Evolutionary conservation across 2,329 filamentous ascomycete genomes (phyloP).

Genomic region (Aspergillus sp.): DNA sequence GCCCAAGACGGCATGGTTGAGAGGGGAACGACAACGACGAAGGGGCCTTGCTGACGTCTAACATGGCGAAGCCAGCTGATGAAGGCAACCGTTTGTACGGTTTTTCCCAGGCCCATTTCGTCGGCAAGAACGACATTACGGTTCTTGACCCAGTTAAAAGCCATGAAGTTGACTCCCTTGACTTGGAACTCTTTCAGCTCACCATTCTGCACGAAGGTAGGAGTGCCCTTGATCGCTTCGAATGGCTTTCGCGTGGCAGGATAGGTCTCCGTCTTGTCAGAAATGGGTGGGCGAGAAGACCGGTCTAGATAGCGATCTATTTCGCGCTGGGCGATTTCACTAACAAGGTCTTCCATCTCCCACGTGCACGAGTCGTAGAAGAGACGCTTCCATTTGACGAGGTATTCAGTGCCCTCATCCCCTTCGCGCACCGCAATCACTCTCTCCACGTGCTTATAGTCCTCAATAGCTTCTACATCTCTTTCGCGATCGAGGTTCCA

Average conservation of each 20-base stretch:
- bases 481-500: conserved; percentile 94
- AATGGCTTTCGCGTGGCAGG: conserved; percentile 69
- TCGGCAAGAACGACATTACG: conserved; percentile 97
- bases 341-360: conserved; percentile 76
- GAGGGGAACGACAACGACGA: conserved; percentile 93
- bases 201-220: conserved; percentile 78
- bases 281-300: conserved; percentile 73
- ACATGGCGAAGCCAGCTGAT: conserved; percentile 95
- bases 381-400: conserved; percentile 94
- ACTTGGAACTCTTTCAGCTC: conserved; percentile 91
- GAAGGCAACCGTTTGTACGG: conserved; percentile 94
- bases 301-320: conserved; percentile 91
- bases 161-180: conserved; percentile 89
- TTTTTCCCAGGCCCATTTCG: conserved; percentile 98
- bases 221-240: conserved; percentile 74
- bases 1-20: conserved; percentile 98
- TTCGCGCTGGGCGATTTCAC: conserved; percentile 75
- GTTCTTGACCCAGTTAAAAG: conserved; percentile 89
- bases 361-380: conserved; percentile 94
- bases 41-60: conserved; percentile 85
- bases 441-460: conserved; percentile 89
- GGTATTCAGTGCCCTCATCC: conserved; percentile 81
- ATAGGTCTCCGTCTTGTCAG: conserved; percentile 74
- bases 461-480: conserved; percentile 80
- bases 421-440: conserved; percentile 81